Base-by-base conservation (phyloP, 805 yeast genomes). In the Kurtzmaniella fragi region DNA sequence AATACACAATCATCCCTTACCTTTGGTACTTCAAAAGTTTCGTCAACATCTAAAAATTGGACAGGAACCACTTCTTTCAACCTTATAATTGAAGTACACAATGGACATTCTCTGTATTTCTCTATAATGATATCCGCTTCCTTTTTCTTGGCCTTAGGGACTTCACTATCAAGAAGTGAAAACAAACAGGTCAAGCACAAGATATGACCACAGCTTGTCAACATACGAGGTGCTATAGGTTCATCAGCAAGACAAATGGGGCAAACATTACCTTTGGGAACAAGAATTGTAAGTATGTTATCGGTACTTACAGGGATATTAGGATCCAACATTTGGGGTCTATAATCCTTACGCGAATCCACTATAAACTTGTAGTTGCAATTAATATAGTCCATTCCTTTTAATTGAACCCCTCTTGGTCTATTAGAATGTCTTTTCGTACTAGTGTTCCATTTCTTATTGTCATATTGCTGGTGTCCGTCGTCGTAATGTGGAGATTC, bases 141-240 rank as follows among this genome's bases (percentile, higher is more conserved):
- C 34, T 62, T 59, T 36, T 64, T 59, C 47, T 65, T 61, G 37
- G 58, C 58, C 15, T 48, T 50, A 1, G 74, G 74, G 2, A 68
- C 58, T 41, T 68, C 72, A 14, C 81, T 78, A 28, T 77, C 84
- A 32, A 87, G 64, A 50, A 85, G 77, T 33, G 89, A 76, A 40
- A 89, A 58, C 25, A 91, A 60, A 58, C 99, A 93, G 11, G 89
- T 78, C 40, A 78, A 71, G 55, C 99, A 93, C 53, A 93, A 78
- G 12, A 89, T 73, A 56, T 93, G 99, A 4, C 99, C 99, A 64
- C 99, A 93, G 10, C 80, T 74, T 4, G 70, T 64, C 23, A 88
- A 80, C 98, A 93, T 95, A 40, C 98, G 69, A 2, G 99, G 97
- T 0, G 97, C 96, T 13, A 84, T 76, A 11, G 93, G 85, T 11